Conservation (phyloP, 2,329 filamentous ascomycete species). For the Triangularia verruculosa region DNA sequence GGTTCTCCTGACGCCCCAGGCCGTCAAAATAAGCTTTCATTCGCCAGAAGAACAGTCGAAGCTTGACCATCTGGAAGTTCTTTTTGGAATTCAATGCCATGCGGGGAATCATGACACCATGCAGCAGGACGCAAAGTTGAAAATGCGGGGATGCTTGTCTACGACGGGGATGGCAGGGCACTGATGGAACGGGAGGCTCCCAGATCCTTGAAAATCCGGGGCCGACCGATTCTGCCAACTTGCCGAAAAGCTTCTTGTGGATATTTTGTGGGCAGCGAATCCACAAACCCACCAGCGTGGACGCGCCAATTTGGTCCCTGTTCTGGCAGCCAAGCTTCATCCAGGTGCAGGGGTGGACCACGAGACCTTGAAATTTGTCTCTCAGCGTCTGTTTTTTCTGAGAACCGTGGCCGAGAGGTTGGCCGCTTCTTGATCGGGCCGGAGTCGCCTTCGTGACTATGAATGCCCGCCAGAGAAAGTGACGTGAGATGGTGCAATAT, state of each 20-base stretch:
- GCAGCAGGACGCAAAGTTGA: background rate
- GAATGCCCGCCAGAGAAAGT: background rate
- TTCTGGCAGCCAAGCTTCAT: background rate
- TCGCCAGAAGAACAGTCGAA: background rate
- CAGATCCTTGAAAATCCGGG: slow-evolving; percentile 28
- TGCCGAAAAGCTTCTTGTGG: background rate
- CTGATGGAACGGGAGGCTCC: slow-evolving; percentile 8
- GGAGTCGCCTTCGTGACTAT: background rate
- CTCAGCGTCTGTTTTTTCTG: background rate
- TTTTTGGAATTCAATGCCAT: background rate
- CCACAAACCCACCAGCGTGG: background rate
- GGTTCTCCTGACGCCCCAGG: background rate
- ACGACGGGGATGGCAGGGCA: slow-evolving; percentile 1
- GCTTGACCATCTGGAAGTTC: background rate
- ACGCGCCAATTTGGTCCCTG: background rate
- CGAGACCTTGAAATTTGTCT: background rate
- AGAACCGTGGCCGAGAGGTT: background rate
- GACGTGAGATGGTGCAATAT: background rate
- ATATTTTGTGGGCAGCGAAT: background rate
- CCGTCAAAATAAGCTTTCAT: background rate
- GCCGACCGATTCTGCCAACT: slow-evolving; percentile 11
- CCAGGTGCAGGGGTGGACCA: background rate
- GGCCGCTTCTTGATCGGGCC: background rate
- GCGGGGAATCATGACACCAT: background rate
- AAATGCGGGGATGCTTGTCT: slow-evolving; percentile 7